A percentile compares a stretch with the other conserved stretches of the same genome.
Conservation (phyloP, 495 filamentous ascomycete genomes). For the Aspergillus incahuasiensis region DNA sequence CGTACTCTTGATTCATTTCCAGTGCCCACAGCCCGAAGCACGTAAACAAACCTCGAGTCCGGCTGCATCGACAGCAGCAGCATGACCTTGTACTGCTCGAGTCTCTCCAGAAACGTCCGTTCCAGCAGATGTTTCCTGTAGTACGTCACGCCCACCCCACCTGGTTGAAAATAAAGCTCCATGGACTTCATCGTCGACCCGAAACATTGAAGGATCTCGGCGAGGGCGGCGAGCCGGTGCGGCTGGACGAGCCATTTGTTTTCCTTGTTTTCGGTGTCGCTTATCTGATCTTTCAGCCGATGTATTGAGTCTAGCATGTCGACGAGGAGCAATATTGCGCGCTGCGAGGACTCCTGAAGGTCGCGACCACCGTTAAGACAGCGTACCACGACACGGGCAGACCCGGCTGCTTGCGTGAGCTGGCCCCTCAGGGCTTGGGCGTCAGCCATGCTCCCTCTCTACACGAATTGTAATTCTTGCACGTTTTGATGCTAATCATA, state of each 20-base stretch:
- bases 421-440: conserved; percentile 11
- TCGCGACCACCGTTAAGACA: conserved; percentile 20
- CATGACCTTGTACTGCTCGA: conserved; percentile 32
- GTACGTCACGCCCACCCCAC: conserved; percentile 24
- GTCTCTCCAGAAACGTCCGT: conserved; percentile 19
- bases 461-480: not conserved
- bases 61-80: conserved; percentile 28
- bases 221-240: conserved; percentile 16
- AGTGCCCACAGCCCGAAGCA: not conserved
- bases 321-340: conserved; percentile 15
- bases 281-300: conserved; percentile 25
- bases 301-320: conserved; percentile 24
- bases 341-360: conserved; percentile 17
- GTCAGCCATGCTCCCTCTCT: conserved; percentile 18
- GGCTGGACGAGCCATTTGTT: conserved; percentile 26
- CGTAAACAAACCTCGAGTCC: conserved; percentile 20
- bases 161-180: conserved; percentile 32
- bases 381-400: conserved; percentile 19
- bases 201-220: conserved; percentile 22
- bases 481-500: not conserved
- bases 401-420: conserved; percentile 15
- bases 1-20: not conserved
- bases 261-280: conserved; percentile 13
- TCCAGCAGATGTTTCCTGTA: conserved; percentile 31
- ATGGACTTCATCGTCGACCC: conserved; percentile 23